These are phyloP conservation scores for Coprinopsis sp. DNA, from an alignment of 768 basidiomycete genomes.

Conservation along the genomic window DNA sequence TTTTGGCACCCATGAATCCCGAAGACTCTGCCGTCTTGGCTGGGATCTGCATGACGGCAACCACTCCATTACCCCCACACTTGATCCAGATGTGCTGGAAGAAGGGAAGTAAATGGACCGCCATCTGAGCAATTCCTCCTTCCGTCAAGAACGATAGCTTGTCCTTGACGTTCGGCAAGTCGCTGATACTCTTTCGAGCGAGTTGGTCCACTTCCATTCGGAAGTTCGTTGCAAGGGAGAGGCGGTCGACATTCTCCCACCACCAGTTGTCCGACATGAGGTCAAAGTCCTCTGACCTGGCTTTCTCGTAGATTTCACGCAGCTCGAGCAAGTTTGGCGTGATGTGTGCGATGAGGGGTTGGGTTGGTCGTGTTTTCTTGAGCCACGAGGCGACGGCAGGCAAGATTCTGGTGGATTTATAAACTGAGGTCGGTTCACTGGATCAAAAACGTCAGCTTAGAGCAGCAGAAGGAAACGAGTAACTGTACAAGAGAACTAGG, in stretches of 20 bases:
- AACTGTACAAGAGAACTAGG: conserved; percentile 6
- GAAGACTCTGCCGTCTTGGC: conserved; percentile 35
- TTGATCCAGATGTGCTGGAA: conserved; percentile 84
- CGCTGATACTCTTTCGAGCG: conserved; percentile 40
- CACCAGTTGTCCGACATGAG: conserved; percentile 51
- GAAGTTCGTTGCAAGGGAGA: conserved; percentile 65
- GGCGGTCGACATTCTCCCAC: conserved; percentile 62
- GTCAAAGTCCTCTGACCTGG: conserved; percentile 38
- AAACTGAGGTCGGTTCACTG: conserved; percentile 91
- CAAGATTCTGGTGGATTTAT: conserved; percentile 70
- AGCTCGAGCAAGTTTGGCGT: conserved; percentile 89
- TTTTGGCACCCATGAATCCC: conserved; percentile 48
- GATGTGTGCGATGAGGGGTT: conserved; percentile 58
- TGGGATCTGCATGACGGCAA: conserved; percentile 56
- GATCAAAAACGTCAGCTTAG: conserved; percentile 10
- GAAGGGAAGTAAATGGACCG: conserved; percentile 77
- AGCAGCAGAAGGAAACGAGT: neutral
- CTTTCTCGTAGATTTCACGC: conserved; percentile 48
- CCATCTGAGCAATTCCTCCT: conserved; percentile 74
- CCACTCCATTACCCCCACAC: conserved; percentile 66
- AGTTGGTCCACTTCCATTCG: conserved; percentile 62
- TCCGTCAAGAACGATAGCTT: conserved; percentile 60
- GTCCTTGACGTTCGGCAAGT: conserved; percentile 34
- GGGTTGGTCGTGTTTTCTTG: conserved; percentile 14
- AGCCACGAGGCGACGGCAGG: conserved; percentile 48